phyloP scores from a whole-genome alignment of 83 land plant species.

The Picea abies region DNA sequence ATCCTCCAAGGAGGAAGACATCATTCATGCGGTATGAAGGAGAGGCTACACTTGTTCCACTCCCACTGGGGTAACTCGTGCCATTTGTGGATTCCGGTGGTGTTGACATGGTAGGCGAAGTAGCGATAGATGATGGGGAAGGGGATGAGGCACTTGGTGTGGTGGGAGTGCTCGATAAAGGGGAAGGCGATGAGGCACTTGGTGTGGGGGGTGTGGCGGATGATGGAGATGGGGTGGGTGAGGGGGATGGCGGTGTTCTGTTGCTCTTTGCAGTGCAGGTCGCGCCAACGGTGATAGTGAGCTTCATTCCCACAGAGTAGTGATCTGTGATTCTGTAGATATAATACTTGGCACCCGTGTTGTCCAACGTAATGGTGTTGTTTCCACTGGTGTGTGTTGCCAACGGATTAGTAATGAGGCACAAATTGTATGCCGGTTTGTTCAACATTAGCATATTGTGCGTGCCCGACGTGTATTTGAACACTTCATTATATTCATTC shows the following conservation, averaged over 20 bases:
- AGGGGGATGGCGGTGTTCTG: background rate
- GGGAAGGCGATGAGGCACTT: too few species aligned
- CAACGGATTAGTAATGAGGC: conserved; percentile 13
- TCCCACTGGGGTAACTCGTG: too few species aligned
- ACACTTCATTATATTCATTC: conserved; percentile 22
- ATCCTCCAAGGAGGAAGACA: too few species aligned
- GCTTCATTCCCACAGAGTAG: conserved; percentile 37
- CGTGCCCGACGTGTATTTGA: conserved; percentile 23
- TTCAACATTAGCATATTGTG: conserved; percentile 32
- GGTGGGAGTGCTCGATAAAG: background rate
- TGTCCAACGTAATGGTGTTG: conserved; percentile 22
- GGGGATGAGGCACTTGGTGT: background rate
- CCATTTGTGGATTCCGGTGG: too few species aligned
- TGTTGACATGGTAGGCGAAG: too few species aligned
- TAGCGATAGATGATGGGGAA: background rate
- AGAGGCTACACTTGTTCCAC: too few species aligned
- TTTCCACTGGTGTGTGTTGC: conserved; percentile 11
- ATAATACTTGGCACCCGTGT: conserved; percentile 34
- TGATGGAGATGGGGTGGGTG: background rate
- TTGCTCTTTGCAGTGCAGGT: background rate
- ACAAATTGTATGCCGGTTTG: conserved; percentile 20
- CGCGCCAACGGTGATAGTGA: conserved; percentile 31
- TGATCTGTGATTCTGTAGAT: conserved; percentile 28
- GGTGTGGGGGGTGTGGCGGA: background rate
- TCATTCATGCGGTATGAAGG: too few species aligned